Conservation (phyloP, 2,329 filamentous ascomycete genomes). For the Fusarium keratoplasticum region DNA sequence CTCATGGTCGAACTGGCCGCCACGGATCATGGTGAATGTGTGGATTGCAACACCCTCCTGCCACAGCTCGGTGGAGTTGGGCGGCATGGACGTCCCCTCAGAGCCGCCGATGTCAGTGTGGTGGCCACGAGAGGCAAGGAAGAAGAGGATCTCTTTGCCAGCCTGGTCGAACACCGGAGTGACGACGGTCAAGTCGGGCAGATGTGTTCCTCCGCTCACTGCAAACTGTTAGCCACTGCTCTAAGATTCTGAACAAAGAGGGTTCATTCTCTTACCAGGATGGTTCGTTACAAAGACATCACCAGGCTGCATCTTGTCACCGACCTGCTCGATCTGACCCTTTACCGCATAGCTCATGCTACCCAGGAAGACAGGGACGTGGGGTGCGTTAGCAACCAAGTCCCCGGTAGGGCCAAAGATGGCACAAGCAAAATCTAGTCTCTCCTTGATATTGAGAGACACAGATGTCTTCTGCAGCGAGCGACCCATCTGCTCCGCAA, state of each 20-base stretch:
- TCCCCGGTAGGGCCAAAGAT: constrained; percentile 79
- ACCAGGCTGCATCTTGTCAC: constrained; percentile 73
- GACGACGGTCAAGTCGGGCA: constrained; percentile 27
- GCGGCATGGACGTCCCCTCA: constrained; percentile 45
- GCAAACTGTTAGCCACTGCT: neutral
- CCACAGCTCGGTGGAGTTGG: constrained; percentile 69
- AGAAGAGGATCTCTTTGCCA: constrained; percentile 22
- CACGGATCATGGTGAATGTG: constrained; percentile 35
- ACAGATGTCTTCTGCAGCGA: constrained; percentile 81
- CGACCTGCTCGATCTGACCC: constrained; percentile 76
- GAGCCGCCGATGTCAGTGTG: constrained; percentile 31
- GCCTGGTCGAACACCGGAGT: constrained; percentile 29
- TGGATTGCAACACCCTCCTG: constrained; percentile 69
- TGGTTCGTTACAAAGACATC: constrained; percentile 78
- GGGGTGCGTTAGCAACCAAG: constrained; percentile 79
- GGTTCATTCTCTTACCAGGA: constrained; percentile 4
- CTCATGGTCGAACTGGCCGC: constrained; percentile 50
- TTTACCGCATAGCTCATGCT: constrained; percentile 82
- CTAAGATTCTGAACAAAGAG: no score
- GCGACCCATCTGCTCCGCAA: constrained; percentile 83
- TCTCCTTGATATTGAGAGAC: constrained; percentile 81
- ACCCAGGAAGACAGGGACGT: constrained; percentile 81
- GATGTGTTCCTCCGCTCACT: constrained; percentile 11
- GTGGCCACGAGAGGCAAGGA: constrained; percentile 29
- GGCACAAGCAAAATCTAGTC: constrained; percentile 83